Evolutionary conservation across 1,284 basidiomycete genomes (phyloP), one percentile per base, ranked within the genome.

Genomic region (Chondrostereum purpureum): DNA sequence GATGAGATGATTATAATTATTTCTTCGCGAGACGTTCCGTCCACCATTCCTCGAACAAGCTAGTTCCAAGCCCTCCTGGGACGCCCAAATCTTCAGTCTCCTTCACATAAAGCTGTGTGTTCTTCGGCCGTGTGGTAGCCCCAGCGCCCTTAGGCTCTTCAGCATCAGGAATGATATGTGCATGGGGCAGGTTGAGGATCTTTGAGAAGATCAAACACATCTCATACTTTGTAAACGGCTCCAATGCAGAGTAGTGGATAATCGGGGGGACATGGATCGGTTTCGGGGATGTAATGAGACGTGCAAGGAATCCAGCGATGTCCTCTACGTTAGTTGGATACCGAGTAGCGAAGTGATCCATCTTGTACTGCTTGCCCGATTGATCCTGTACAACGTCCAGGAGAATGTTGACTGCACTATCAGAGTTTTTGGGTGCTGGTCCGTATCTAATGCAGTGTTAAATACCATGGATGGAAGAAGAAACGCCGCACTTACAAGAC

Each of bases 281-380:
- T 70, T 45, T 16, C 23, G 21, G 36, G 31, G 24, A 39, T 34
- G 24, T 65, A 23, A 76, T 68, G 13, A 89, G 67, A 23, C 80
- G 74, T 23, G 80, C 79, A 36, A 91, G 70, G 62, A 90, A 90
- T 22, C 73, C 69, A 1, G 82, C 84, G 46, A 92, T 82, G 56
- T 90, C 86, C 23, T 83, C 57, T 10, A 86, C 77, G 54, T 87
- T 87, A 20, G 88, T 91, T 1, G 89, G 88, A 63, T 82, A 89
- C 16, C 89, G 73, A 14, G 80, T 86, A 11, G 86, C 88, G 58
- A 80, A 91, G 62, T 92, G 85, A 57, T 92, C 89, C 89, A 92
- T 92, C 58, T 78, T 86, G 66, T 88, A 88, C 41, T 66, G 67
- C 63, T 88, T 88, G 4, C 83, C 83, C 5, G 83, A 83, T 55